Conservation (phyloP, 768 basidiomycete species). For the Mycena vitilis region DNA sequence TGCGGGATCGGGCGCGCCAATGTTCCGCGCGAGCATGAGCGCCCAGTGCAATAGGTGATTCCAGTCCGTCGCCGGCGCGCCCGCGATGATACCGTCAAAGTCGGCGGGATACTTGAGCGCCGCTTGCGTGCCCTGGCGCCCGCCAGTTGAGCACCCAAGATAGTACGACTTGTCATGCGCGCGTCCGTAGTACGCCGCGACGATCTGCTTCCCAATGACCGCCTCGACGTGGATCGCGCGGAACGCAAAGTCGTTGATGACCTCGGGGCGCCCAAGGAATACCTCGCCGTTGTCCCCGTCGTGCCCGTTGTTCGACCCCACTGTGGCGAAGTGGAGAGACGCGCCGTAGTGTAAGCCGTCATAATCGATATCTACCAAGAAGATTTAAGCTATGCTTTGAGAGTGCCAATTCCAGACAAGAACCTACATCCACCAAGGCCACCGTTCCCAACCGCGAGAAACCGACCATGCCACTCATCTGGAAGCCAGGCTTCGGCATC, state of each 20-base stretch:
- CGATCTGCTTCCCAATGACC: slow-evolving; percentile 42
- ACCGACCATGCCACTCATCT: slow-evolving; percentile 35
- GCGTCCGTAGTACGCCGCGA: slow-evolving; percentile 40
- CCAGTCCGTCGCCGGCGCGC: slow-evolving; percentile 39
- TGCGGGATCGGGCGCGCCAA: slow-evolving; percentile 26
- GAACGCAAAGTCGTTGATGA: slow-evolving; percentile 42
- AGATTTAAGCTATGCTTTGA: background rate
- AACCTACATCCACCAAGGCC: slow-evolving; percentile 35
- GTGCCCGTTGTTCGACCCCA: slow-evolving; percentile 42
- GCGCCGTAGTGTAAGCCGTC: slow-evolving; percentile 34
- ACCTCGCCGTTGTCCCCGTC: slow-evolving; percentile 34
- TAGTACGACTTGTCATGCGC: slow-evolving; percentile 41
- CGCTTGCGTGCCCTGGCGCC: slow-evolving; percentile 41
- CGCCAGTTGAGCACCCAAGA: slow-evolving; percentile 43
- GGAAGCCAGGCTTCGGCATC: slow-evolving; percentile 32
- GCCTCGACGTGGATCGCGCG: slow-evolving; percentile 41
- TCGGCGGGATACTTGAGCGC: slow-evolving; percentile 42
- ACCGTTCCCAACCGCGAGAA: slow-evolving; percentile 30
- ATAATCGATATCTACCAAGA: slow-evolving; percentile 38
- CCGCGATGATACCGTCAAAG: slow-evolving; percentile 44
- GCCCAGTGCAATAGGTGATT: slow-evolving; percentile 29
- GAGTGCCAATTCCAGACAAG: background rate
- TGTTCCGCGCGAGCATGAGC: background rate
- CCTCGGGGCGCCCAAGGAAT: slow-evolving; percentile 40
- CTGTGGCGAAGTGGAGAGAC: slow-evolving; percentile 38